Base-by-base conservation (phyloP, 2,329 filamentous ascomycete species). In the Aspergillus felis region DNA sequence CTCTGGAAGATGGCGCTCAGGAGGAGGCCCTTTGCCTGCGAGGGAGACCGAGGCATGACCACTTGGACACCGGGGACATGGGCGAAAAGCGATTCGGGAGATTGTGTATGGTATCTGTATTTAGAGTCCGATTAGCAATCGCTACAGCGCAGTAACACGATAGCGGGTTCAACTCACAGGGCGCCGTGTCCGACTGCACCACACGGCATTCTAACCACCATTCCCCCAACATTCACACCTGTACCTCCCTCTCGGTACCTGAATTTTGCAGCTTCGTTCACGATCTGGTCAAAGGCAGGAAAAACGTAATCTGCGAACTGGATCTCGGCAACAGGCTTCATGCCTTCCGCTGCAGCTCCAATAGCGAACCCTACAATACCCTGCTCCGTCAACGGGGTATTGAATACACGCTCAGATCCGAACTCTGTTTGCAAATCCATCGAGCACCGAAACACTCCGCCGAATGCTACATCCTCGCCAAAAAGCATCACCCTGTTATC, bases 261-360 rank as follows among this genome's bases (percentile, higher is more conserved):
- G 68, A 90, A 88, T 76, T 96, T 96, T 59, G 91, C 90, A 0
- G 90, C 92, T 76, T 97, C 92, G 68, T 96, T 96, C 69, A 96
- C 91, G 32, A 97, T 83, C 78, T 97, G 92, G 69, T 97, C 92
- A 68, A 96, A 96, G 0, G 92, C 92, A 2, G 92, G 92, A 72
- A 87, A 96, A 55, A 96, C 87, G 72, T 97, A 97, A 72, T 97
- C 92, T 58, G 92, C 92, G 70, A 97, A 97, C 72, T 97, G 92
- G 55, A 97, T 92, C 78, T 99, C 94, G 0, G 93, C 93, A 25
- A 97, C 85, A 0, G 94, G 91, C 57, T 89, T 88, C 89, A 96
- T 92, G 25, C 93, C 93, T 77, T 96, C 89, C 6, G 91, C 90
- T 0, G 93, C 92, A 38, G 88, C 86, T 2, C 94, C 94, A 64